phyloP scores from a whole-genome alignment of 2,329 filamentous ascomycete genomes.

The Plenodomus lindquistii region DNA sequence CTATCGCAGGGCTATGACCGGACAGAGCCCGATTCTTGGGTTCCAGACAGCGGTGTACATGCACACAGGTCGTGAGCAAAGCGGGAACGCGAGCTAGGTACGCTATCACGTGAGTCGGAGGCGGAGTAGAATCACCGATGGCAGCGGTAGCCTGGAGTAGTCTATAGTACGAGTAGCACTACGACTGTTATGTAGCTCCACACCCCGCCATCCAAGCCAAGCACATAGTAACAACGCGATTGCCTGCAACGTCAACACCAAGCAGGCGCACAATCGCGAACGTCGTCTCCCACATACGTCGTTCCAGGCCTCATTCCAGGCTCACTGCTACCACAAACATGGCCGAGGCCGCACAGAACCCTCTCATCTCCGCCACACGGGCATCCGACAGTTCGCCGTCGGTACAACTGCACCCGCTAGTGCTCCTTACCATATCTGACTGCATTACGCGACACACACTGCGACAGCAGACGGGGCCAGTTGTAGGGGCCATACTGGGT shows the following conservation, averaged over 20 bases:
- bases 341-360: conserved; percentile 44
- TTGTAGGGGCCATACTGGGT: conserved; percentile 86
- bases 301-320: not conserved
- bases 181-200: too few species aligned
- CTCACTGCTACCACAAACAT: conserved; percentile 27
- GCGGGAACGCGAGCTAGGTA: too few species aligned
- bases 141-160: not conserved
- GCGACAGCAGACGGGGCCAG: conserved; percentile 72
- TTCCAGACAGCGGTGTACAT: not conserved
- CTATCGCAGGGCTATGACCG: not conserved
- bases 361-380: conserved; percentile 49
- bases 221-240: not conserved
- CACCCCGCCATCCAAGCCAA: not conserved
- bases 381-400: conserved; percentile 73
- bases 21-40: not conserved
- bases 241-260: conserved; percentile 1
- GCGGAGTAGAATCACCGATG: not conserved
- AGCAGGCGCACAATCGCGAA: not conserved
- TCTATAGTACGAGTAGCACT: too few species aligned
- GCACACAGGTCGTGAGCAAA: too few species aligned
- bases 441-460: conserved; percentile 91
- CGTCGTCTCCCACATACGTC: not conserved
- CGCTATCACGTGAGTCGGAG: not conserved
- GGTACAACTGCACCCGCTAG: conserved; percentile 86
- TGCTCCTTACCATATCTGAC: conserved; percentile 94